phyloP scores from a whole-genome alignment of 1,284 basidiomycete species.

The Vanrija humicola region DNA sequence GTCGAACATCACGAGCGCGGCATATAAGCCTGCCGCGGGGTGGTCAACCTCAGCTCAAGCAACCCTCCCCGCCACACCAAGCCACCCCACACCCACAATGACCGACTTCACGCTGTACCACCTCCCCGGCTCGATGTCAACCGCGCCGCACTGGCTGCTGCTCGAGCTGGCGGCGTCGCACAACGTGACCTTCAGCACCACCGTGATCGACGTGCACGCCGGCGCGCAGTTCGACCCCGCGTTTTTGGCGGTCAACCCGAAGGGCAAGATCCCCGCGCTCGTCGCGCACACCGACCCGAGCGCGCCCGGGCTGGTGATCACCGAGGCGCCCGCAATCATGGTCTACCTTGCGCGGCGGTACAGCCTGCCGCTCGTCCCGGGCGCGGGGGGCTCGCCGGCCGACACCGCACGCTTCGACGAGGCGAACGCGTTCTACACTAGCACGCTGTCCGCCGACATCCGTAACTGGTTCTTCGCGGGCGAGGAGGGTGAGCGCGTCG shows the following conservation, averaged over 20 bases:
- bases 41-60: too few species aligned
- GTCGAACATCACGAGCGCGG: too few species aligned
- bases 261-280: slow-evolving; percentile 24
- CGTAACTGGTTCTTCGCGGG: slow-evolving; percentile 28
- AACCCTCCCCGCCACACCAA: not conserved
- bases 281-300: not conserved
- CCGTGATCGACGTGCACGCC: slow-evolving; percentile 9
- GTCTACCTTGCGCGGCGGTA: slow-evolving; percentile 17
- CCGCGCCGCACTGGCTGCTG: slow-evolving; percentile 23
- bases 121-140: slow-evolving; percentile 14
- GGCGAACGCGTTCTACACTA: slow-evolving; percentile 19
- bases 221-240: slow-evolving; percentile 15
- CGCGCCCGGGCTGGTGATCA: slow-evolving; percentile 2
- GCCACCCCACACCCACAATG: not conserved
- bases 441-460: slow-evolving; percentile 20
- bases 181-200: slow-evolving; percentile 10
- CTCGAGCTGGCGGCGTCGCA: slow-evolving; percentile 11
- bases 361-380: slow-evolving; percentile 7
- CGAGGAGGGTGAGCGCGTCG: slow-evolving; percentile 5
- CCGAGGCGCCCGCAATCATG: slow-evolving; percentile 21
- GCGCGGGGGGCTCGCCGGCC: not conserved
- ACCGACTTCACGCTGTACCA: slow-evolving; percentile 20
- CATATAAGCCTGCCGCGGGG: too few species aligned
- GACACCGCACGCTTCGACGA: slow-evolving; percentile 15
- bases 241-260: slow-evolving; percentile 23